Conservation (phyloP, 1,139 yeast genomes). For the Sugiyamaella neomexicana region DNA sequence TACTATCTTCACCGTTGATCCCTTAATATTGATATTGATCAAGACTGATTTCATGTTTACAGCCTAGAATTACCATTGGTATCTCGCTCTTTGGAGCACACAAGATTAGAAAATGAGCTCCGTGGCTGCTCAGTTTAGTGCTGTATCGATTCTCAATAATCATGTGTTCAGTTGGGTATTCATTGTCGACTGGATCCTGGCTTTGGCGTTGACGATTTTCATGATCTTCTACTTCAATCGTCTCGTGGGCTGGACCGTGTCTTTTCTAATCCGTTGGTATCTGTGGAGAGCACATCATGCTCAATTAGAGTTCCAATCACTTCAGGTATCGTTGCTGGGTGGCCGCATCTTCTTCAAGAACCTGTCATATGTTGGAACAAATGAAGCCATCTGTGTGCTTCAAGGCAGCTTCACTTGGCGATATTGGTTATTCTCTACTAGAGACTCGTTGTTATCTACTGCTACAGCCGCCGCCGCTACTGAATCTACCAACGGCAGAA, state of each 20-base stretch:
- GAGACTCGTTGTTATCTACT: constrained; percentile 28
- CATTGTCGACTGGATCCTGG: constrained; percentile 75
- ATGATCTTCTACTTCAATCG: constrained; percentile 78
- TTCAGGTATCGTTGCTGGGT: constrained; percentile 74
- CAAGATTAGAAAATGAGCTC: constrained; percentile 3
- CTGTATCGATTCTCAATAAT: constrained; percentile 35
- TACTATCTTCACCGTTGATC: too few species aligned
- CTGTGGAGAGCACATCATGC: constrained; percentile 65
- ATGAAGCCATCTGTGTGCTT: constrained; percentile 67
- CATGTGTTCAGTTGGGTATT: constrained; percentile 74
- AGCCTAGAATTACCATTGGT: too few species aligned
- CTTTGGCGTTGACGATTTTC: constrained; percentile 60
- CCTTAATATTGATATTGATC: too few species aligned
- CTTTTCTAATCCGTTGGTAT: constrained; percentile 51
- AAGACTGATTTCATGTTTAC: too few species aligned
- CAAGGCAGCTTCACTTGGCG: constrained; percentile 84
- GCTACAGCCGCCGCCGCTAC: neutral
- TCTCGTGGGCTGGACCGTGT: constrained; percentile 60
- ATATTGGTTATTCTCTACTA: constrained; percentile 64
- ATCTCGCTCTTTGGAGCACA: neutral
- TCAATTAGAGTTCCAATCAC: constrained; percentile 65
- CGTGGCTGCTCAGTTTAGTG: constrained; percentile 26
- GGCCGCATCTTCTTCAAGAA: constrained; percentile 82
- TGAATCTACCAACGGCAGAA: constrained; percentile 41
- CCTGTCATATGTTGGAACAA: constrained; percentile 65